A percentile compares a stretch with the other conserved stretches of the same genome.
Conservation (phyloP, 441 rosid genomes). For the Brassica hybrid region DNA sequence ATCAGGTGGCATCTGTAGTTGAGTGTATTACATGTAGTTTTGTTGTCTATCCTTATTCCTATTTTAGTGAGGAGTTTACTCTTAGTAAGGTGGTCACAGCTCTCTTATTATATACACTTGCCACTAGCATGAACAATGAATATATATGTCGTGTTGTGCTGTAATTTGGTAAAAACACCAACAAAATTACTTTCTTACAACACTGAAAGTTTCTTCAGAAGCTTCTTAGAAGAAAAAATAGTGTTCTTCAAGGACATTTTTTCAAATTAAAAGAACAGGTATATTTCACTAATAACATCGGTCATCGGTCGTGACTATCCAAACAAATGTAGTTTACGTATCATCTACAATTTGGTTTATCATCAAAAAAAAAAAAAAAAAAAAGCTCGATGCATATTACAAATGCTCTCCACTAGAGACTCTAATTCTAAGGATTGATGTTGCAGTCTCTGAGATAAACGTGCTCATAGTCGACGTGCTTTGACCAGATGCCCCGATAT, state of each 20-base stretch:
- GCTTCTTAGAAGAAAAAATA: neutral
- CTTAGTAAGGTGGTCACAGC: slow-evolving; percentile 31
- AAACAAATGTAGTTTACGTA: slow-evolving; percentile 15
- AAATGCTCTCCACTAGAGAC: slow-evolving; percentile 13
- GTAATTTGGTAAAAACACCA: slow-evolving; percentile 26
- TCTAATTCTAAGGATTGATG: slow-evolving; percentile 67
- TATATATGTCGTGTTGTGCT: slow-evolving; percentile 34
- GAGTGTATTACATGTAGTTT: slow-evolving; percentile 27
- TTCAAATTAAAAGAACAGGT: neutral
- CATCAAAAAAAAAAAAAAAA: slow-evolving; percentile 7
- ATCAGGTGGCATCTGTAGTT: slow-evolving; percentile 20
- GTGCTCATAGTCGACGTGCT: slow-evolving; percentile 75
- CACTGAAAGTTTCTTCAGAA: neutral
- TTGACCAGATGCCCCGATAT: slow-evolving; percentile 72
- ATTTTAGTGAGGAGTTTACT: slow-evolving; percentile 36
- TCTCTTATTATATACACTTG: slow-evolving; percentile 32
- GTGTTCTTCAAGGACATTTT: neutral
- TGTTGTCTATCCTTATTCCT: slow-evolving; percentile 30
- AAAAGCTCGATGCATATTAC: slow-evolving; percentile 1
- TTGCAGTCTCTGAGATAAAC: slow-evolving; percentile 82
- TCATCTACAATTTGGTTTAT: slow-evolving; percentile 27
- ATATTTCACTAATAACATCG: slow-evolving; percentile 6
- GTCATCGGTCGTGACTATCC: neutral
- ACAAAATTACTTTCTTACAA: slow-evolving; percentile 15
- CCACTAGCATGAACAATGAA: slow-evolving; percentile 36